Base-by-base conservation (phyloP, 257 asterid genomes). In the Prunella vulgaris region DNA sequence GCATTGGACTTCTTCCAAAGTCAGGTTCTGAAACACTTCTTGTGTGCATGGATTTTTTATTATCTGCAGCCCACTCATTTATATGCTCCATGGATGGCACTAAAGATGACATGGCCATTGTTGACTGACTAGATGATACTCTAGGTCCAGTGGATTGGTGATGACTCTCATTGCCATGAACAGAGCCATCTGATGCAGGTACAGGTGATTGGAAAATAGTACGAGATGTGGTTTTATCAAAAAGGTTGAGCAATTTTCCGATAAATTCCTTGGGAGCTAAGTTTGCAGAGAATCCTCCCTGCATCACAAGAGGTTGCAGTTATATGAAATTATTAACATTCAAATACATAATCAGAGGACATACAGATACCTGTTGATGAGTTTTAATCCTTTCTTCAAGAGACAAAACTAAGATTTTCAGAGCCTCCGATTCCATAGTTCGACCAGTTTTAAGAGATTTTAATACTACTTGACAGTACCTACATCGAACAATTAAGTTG, bases 11-110 rank as follows among this genome's bases (percentile, higher is more conserved):
- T 84, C 96, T 87, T 54, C 99, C 97, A 48, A 94, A 84, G 84
- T 94, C 94, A 14, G 99, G 99, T 83, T 94, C 99, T 25, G 99
- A 94, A 74, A 86, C 88, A 84, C 99, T 94, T 82, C 99, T 78
- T 44, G 84, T 81, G 67, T 94, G 97, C 87, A 78, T 85, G 0
- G 78, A 35, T 86, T 33, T 90, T 80, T 80, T 76, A 77, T 75
- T 68, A 77, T 82, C 84, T 73, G 85, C 66, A 48, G 90, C 79
- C 95, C 87, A 82, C 71, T 85, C 93, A 68, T 76, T 85, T 38
- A 71, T 78, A 61, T 85, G 92, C 79, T 86, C 98, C 85, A 72
- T 64, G 13, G 98, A 83, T 40, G 96, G 90, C 64, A 89, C 81
- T 73, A 94, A 82, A 33, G 97, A 90, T 9, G 97, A 90, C 90